Conservation (phyloP, 2,329 filamentous ascomycete species). For the Diplocarpon mali region DNA sequence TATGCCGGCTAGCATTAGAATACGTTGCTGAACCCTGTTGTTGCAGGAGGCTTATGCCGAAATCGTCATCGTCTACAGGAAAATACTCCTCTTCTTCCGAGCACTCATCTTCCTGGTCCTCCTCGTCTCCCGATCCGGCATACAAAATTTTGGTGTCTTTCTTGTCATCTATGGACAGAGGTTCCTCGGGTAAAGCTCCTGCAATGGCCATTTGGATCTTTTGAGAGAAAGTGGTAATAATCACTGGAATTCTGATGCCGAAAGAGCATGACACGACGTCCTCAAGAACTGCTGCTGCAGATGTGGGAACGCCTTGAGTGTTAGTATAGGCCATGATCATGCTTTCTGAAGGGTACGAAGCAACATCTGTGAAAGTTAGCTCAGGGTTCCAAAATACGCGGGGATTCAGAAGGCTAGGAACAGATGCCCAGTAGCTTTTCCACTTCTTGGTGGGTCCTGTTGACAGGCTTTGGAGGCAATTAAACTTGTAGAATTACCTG, state of each 20-base stretch:
- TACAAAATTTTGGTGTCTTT: constrained; percentile 20
- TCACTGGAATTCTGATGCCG: constrained; percentile 18
- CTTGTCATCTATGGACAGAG: constrained; percentile 15
- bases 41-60: neutral
- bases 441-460: neutral
- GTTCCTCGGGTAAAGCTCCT: constrained; percentile 11
- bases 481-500: constrained; percentile 11
- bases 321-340: constrained; percentile 45
- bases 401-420: neutral
- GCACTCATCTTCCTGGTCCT: constrained; percentile 15
- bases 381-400: neutral
- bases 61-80: constrained; percentile 16
- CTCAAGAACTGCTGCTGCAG: constrained; percentile 29
- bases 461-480: too few species aligned
- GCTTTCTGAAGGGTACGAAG: constrained; percentile 37
- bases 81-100: constrained; percentile 10
- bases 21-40: neutral
- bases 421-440: neutral
- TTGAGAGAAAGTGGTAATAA: constrained; percentile 18
- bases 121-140: constrained; percentile 3
- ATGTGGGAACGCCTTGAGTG: constrained; percentile 33
- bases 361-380: constrained; percentile 35
- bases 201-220: constrained; percentile 17
- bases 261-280: constrained; percentile 14
- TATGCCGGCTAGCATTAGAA: constrained; percentile 1